A percentile compares a stretch with the other conserved stretches of the same genome.
Evolutionary conservation across 2,329 filamentous ascomycete genomes (phyloP).

Genomic region (Chlorencoelia australis): DNA sequence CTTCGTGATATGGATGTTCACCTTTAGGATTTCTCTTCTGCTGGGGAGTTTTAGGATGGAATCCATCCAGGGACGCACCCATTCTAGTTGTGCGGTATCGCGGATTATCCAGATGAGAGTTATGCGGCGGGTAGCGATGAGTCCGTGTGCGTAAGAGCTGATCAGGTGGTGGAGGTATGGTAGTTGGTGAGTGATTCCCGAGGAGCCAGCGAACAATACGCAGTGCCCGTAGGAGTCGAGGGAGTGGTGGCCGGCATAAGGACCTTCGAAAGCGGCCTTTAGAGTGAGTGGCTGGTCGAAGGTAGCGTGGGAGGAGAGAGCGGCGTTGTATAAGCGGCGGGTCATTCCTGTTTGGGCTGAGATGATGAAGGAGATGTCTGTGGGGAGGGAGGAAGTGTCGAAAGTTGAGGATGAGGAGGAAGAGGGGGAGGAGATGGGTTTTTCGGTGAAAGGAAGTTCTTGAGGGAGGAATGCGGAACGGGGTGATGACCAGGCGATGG

Average conservation of each 20-base stretch:
- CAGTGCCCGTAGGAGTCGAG: conserved; percentile 88
- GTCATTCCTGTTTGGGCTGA: conserved; percentile 85
- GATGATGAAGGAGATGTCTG: conserved; percentile 68
- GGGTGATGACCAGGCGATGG: conserved; percentile 63
- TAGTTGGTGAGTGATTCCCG: conserved; percentile 91
- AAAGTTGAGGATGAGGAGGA: conserved; percentile 10
- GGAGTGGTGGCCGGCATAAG: conserved; percentile 74
- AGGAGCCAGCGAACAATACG: conserved; percentile 83
- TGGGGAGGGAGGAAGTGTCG: conserved; percentile 8
- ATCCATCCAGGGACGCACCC: conserved; percentile 82
- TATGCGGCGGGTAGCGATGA: conserved; percentile 69
- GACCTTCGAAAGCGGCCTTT: conserved; percentile 71
- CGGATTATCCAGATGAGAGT: conserved; percentile 90
- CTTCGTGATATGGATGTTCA: conserved; percentile 84
- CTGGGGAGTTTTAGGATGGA: conserved; percentile 66
- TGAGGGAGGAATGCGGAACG: conserved; percentile 29
- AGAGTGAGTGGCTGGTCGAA: conserved; percentile 7
- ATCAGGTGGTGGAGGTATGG: conserved; percentile 75
- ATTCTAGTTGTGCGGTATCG: conserved; percentile 79
- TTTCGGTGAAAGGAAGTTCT: conserved; percentile 30
- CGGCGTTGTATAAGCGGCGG: conserved; percentile 65
- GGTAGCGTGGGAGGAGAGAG: conserved; percentile 31
- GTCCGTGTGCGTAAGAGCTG: conserved; percentile 56
- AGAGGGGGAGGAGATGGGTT: conserved; percentile 9
- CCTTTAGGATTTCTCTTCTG: conserved; percentile 71